These are phyloP conservation scores for Labyrinthula sp. DNA, from an alignment of 352 stramenopile species.

Conservation along the genomic window DNA sequence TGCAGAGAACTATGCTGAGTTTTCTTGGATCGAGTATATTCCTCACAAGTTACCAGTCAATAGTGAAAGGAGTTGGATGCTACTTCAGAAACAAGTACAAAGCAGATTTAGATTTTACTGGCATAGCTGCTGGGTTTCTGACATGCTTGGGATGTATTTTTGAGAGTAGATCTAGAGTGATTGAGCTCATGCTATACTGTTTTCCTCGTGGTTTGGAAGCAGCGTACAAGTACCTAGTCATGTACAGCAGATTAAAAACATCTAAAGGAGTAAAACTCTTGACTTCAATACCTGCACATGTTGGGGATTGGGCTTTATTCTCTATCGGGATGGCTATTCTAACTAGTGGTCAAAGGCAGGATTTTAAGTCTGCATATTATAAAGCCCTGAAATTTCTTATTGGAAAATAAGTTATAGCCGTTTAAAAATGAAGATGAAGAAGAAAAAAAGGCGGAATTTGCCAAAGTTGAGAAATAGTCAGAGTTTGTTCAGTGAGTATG, in stretches of 20 bases:
- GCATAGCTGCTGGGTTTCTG: conserved; percentile 17
- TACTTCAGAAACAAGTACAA: conserved; percentile 10
- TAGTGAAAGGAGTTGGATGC: conserved; percentile 22
- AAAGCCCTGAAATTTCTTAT: conserved; percentile 16
- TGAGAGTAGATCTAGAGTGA: conserved; percentile 16
- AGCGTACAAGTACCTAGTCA: too few relatives aligned
- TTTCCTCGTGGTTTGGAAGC: conserved; percentile 22
- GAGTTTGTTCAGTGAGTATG: too few relatives aligned
- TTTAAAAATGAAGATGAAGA: too few relatives aligned
- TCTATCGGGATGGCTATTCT: conserved; percentile 9
- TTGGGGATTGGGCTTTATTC: too few relatives aligned
- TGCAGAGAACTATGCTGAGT: conserved; percentile 3
- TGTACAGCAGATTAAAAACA: too few relatives aligned
- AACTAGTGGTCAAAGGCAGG: not conserved
- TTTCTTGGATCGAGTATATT: conserved; percentile 24
- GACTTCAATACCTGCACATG: too few relatives aligned
- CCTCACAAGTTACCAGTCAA: conserved; percentile 22
- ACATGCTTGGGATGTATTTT: conserved; percentile 6
- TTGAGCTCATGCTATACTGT: conserved; percentile 31
- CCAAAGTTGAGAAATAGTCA: too few relatives aligned
- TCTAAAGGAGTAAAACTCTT: too few relatives aligned
- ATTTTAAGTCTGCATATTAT: conserved; percentile 21
- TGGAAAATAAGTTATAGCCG: too few relatives aligned
- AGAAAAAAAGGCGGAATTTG: too few relatives aligned
- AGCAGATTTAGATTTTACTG: conserved; percentile 18